Evolutionary conservation across 2,329 filamentous ascomycete genomes (phyloP), one percentile per base, ranked within the genome.

Genomic region (Colletotrichum shisoi): DNA sequence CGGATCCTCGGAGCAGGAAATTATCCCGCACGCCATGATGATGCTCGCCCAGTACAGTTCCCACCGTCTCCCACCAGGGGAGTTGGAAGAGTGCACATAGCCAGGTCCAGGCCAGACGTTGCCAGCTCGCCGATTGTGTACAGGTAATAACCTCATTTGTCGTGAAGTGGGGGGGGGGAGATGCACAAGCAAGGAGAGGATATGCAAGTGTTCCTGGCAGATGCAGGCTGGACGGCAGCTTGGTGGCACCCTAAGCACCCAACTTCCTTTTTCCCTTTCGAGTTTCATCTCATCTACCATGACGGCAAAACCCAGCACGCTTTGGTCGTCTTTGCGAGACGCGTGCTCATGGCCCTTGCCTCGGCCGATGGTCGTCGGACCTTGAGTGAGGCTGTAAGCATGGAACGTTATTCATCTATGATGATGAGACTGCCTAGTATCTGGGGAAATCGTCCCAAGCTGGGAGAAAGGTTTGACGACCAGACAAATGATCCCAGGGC

Each of bases 181-280:
- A 57, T 57, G 59, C 63, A 67, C 63, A 24, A 40, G 63, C 58
- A 67, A 67, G 59, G 63, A 67, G 59, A 51, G 34, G 42, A 62
- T 62, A 62, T 65, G 63, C 51, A 57, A 57, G 63, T 67, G 59
- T 63, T 67, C 52, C 52, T 46, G 40, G 63, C 58, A 57, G 52
- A 63, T 63, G 58, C 52, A 52, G 63, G 58, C 58, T 52, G 52
- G 40, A 63, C 46, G 52, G 40, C 52, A 62, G 34, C 45, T 57
- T 34, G 63, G 45, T 53, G n/a, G 46, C 24, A 58, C 46, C 45
- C 46, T 58, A 52, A 42, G 46, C 24, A 58, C 40, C 52, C 52
- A 67, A 53, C 49, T 44, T 52, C 24, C 7, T 9, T 49, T 54
- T 67, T 44, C 19, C 40, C 42, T n/a, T 24, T 46, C 27, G 59